A percentile compares a stretch with the other conserved stretches of the same genome.
Conservation (phyloP, 352 stramenopile genomes). For the Achlya hypogyna region DNA sequence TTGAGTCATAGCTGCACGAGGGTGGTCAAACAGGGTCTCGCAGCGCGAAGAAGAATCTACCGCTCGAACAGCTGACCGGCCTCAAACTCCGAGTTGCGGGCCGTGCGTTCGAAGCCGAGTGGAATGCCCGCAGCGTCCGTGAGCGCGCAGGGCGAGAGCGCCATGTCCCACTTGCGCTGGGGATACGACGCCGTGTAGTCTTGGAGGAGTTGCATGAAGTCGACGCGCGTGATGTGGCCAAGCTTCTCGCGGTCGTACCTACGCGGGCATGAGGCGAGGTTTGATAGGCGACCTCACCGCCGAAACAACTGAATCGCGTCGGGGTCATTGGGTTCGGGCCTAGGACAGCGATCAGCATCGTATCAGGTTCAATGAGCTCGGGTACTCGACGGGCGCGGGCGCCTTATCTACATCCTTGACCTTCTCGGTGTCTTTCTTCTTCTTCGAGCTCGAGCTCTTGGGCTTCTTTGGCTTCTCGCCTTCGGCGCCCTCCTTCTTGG, state of each 20-base stretch:
- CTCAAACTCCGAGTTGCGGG: constrained; percentile 76
- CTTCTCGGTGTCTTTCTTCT: constrained; percentile 13
- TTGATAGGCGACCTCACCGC: constrained; percentile 16
- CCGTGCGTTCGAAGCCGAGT: constrained; percentile 57
- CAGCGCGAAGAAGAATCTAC: background rate
- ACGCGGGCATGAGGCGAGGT: background rate
- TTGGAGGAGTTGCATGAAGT: constrained; percentile 60
- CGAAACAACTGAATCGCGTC: constrained; percentile 77
- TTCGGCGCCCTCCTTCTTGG: constrained; percentile 4
- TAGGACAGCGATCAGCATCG: background rate
- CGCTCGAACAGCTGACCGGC: constrained; percentile 69
- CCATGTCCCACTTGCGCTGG: constrained; percentile 17
- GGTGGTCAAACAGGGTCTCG: background rate
- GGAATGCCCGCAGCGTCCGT: constrained; percentile 56
- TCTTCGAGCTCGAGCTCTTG: constrained; percentile 15
- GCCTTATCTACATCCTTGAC: background rate
- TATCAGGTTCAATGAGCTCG: background rate
- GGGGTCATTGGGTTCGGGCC: constrained; percentile 26
- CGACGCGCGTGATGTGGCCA: constrained; percentile 40
- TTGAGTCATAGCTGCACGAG: constrained; percentile 43
- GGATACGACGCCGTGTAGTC: constrained; percentile 43
- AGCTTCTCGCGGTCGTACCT: constrained; percentile 49
- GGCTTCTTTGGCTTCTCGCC: background rate
- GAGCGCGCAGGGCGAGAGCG: constrained; percentile 40
- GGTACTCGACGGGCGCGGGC: background rate